Base-by-base conservation (phyloP, 345 rosid genomes). In the Pistacia vera region DNA sequence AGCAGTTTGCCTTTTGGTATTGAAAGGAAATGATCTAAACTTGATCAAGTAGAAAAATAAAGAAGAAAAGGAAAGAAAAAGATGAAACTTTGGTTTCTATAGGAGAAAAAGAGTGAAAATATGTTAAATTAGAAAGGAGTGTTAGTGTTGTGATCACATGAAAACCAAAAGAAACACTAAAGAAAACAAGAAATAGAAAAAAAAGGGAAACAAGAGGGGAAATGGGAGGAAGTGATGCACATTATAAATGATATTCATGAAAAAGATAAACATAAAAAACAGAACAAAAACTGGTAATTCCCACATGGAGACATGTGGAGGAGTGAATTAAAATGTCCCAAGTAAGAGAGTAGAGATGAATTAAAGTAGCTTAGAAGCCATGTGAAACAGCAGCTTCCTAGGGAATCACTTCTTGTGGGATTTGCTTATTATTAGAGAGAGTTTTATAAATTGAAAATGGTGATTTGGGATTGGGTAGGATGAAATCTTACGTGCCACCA, bases 251-350 rank as follows among this genome's bases (percentile, higher is more conserved):
- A 57, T 65, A 76, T 71, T 55, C 71, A 41, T 63, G 73, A 76
- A 2, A 49, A 65, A 54, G 30, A 38, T 6, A 52, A 52, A 35
- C 44, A 7, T 46, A 38, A 25, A 18, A 51, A 41, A 14, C 28
- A 22, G 35, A 72, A 68, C 3, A 58, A 56, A 73, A 73, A 44
- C 18, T 25, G 14, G 30, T 63, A 41, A 57, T 36, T 65, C 38
- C 74, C 85, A 83, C 85, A 74, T 83, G 85, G 71, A 73, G 72
- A 60, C 85, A 79, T 77, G 85, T 61, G 81, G 69, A 18, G 4
- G 3, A 46, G 22, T 20, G 70, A 14, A 8, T 41, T 41, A 41
- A 41, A 41, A 41, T 41, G 46, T 5, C 8, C 46, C 46, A 41
- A 7, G 8, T 41, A 41, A 36, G 9, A 72, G n/a, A 7, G 20